Evolutionary conservation across 2,329 filamentous ascomycete genomes (phyloP), one percentile per base, ranked within the genome.

Genomic region (Fusarium oxysporum): DNA sequence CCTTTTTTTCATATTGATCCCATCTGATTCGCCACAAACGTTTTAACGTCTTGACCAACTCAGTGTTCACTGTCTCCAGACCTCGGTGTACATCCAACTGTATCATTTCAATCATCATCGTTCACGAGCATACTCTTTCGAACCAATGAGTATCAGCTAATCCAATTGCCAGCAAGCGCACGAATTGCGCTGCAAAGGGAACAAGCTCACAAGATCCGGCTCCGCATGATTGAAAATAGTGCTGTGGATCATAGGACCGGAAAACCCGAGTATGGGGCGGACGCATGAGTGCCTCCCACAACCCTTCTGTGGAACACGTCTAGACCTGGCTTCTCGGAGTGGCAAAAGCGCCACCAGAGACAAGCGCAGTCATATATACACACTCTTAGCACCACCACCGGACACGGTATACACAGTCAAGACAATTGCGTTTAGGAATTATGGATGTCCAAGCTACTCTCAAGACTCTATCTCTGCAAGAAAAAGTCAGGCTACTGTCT

Each of bases 111-210:
- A 10, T 3, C 8, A 8, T 16, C 25, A 2, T 11, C 25, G 11
- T 3, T 9, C 43, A 19, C 3, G 28, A 13, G 11, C 17, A 6
- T 21, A 0, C 23, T 19, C 7, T 4, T 5, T 5, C 21, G 25
- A 30, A 6, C 1, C 8, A 1, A 16, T 6, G 3, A 0, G 0
- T 14, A 30, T 2, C 12, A 10, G 6, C 3, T 16, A 8, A 28
- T 21, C 8, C 0, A 13, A 0, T 3, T 9, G 8, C 11, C 11
- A 47, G 25, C 44, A 30, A 16, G 28, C 45, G 45, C 45, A 48
- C 28, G 13, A 48, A n/a, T 30, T n/a, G 6, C 44, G 6, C 10
- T 3, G 43, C 2, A 2, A 9, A 21, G 2, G 3, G 8, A 28
- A 21, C 5, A 21, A 45, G 23, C 23, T 47, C 12, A 14, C 1